Percentiles rank a stretch among this genome's conserved stretches.
Conservation (phyloP, 176 grass and related monocot genomes). For the Triticum dicoccoides region DNA sequence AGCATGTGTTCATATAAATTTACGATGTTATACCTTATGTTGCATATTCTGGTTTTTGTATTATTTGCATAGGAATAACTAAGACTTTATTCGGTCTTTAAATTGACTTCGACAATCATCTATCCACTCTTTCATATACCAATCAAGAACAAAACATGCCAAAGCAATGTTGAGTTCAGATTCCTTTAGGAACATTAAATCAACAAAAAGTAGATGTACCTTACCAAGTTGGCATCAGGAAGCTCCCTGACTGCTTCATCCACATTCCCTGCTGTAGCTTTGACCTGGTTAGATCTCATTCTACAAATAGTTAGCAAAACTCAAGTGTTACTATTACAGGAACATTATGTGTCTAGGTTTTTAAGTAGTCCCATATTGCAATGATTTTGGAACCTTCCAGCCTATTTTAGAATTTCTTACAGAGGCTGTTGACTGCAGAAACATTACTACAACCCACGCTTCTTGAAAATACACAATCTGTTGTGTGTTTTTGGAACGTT, state of each 20-base stretch:
- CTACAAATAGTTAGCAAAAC: neutral
- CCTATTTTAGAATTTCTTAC: conserved; percentile 11
- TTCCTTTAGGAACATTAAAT: conserved; percentile 14
- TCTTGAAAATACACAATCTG: neutral
- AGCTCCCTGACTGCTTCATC: conserved; percentile 97
- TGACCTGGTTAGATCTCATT: conserved; percentile 60
- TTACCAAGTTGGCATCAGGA: conserved; percentile 98
- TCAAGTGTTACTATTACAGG: neutral
- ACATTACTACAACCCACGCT: neutral
- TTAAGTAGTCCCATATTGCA: neutral
- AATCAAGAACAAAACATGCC: neutral
- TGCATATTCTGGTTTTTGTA: neutral
- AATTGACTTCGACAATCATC: neutral
- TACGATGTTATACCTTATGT: neutral
- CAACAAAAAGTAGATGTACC: conserved; percentile 71
- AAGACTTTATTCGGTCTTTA: neutral
- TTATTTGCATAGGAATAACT: neutral
- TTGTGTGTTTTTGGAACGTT: neutral
- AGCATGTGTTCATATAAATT: neutral
- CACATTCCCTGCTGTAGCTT: conserved; percentile 98
- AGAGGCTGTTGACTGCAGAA: neutral
- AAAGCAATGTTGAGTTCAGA: neutral
- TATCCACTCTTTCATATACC: neutral
- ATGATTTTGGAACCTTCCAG: neutral
- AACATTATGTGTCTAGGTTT: conserved; percentile 8